A percentile compares a stretch with the other conserved stretches of the same genome.
phyloP scores from a whole-genome alignment of 139 green algal genomes.

The Chlorella sp. region DNA sequence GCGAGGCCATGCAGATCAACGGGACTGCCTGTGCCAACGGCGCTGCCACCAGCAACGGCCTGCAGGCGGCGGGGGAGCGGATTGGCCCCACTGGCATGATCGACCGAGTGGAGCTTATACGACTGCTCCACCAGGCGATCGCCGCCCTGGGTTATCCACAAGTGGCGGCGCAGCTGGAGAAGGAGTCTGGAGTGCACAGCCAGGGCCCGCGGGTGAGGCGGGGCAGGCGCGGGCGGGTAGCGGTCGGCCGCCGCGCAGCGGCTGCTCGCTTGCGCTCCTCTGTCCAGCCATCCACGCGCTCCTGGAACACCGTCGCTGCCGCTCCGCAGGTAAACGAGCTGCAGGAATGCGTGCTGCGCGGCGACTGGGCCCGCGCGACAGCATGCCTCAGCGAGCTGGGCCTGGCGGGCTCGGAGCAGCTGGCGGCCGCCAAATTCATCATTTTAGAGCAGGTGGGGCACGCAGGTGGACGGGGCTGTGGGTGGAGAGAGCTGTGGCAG shows the following conservation, averaged over 20 bases:
- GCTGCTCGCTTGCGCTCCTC: not conserved
- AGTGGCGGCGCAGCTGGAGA: constrained; percentile 20
- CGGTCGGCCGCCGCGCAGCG: not conserved
- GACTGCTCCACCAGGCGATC: constrained; percentile 75
- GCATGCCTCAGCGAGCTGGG: not conserved
- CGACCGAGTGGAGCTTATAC: constrained; percentile 57
- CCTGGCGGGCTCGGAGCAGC: not conserved
- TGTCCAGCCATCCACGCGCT: not conserved
- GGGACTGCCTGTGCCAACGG: too few relatives aligned
- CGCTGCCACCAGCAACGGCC: too few relatives aligned
- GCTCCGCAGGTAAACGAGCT: constrained; percentile 7
- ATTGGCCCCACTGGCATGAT: constrained; percentile 14
- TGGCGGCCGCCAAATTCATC: constrained; percentile 43
- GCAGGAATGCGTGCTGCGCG: not conserved
- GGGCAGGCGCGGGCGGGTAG: not conserved
- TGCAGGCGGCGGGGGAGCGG: too few relatives aligned
- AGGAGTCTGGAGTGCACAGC: constrained; percentile 1
- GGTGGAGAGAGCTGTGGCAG: too few relatives aligned
- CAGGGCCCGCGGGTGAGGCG: constrained; percentile 1
- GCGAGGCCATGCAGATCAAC: too few relatives aligned
- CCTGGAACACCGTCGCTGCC: not conserved
- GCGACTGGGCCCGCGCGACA: constrained; percentile 14
- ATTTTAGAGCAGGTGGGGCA: constrained; percentile 73
- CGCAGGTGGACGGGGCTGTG: too few relatives aligned
- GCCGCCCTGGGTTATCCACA: constrained; percentile 58